Conservation (phyloP, 441 rosid genomes). For the Euphorbia celastroides region DNA sequence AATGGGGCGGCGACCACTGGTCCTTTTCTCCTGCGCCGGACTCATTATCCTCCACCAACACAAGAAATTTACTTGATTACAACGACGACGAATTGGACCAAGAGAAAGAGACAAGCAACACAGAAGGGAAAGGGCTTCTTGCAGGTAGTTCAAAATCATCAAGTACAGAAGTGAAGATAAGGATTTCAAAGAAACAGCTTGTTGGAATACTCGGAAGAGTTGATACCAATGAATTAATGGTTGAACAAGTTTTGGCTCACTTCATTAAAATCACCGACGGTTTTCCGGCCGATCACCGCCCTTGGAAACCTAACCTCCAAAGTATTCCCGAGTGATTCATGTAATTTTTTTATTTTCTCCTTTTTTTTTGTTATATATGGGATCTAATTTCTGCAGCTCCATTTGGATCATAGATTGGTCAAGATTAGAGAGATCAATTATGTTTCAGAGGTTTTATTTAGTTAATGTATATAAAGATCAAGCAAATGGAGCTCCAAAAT, state of each 20-base stretch:
- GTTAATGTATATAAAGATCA: background rate
- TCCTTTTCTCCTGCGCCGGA: constrained; percentile 6
- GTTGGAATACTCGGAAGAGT: constrained; percentile 43
- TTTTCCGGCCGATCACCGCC: constrained; percentile 25
- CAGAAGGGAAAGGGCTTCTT: constrained; percentile 13
- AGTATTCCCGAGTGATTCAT: constrained; percentile 49
- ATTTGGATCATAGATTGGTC: background rate
- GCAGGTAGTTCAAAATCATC: background rate
- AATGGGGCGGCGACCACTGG: constrained; percentile 62
- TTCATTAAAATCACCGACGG: constrained; percentile 21
- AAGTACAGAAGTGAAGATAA: constrained; percentile 41
- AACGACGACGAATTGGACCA: background rate
- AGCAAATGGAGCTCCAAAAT: background rate
- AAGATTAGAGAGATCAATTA: background rate
- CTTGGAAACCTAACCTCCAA: constrained; percentile 59
- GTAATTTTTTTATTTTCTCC: background rate
- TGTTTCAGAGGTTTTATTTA: background rate
- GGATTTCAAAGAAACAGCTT: constrained; percentile 52
- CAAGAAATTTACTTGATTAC: background rate
- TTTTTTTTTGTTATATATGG: background rate
- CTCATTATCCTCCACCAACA: background rate
- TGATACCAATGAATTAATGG: constrained; percentile 35
- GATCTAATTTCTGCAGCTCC: background rate
- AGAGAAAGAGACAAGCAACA: background rate
- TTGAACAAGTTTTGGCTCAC: constrained; percentile 39